Conservation (phyloP, 129 eudicot genomes). For the Erigeron canadensis region DNA sequence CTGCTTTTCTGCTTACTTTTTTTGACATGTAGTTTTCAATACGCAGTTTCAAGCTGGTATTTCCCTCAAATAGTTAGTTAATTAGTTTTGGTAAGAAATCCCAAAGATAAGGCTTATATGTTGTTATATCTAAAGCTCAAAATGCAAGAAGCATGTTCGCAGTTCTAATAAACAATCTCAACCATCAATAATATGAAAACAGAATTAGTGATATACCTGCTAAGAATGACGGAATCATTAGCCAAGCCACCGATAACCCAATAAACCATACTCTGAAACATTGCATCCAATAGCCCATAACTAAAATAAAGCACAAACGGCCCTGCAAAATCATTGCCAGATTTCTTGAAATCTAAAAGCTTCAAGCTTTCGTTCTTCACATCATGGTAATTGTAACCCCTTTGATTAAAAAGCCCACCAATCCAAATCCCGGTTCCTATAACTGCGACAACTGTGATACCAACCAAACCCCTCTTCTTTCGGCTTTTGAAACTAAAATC, state of each 20-base stretch:
- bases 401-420: slow-evolving; percentile 85
- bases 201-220: slow-evolving; percentile 1
- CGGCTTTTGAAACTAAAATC: slow-evolving; percentile 86
- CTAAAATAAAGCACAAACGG: slow-evolving; percentile 73
- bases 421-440: slow-evolving; percentile 88
- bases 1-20: neutral
- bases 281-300: slow-evolving; percentile 82
- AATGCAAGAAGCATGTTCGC: neutral
- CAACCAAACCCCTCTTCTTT: slow-evolving; percentile 66
- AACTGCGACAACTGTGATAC: slow-evolving; percentile 69
- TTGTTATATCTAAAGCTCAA: no score
- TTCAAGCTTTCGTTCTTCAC: slow-evolving; percentile 15
- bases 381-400: slow-evolving; percentile 45
- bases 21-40: neutral
- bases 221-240: slow-evolving; percentile 14
- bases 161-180: neutral
- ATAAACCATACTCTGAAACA: slow-evolving; percentile 90
- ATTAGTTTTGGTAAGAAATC: no score
- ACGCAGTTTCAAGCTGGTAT: neutral
- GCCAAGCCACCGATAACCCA: slow-evolving; percentile 17
- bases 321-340: slow-evolving; percentile 64
- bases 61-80: no score
- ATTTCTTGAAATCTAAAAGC: slow-evolving; percentile 62
- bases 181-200: neutral
- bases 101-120: neutral